Percentiles rank a stretch among this genome's conserved stretches.
Conservation (phyloP, 257 asterid species). For the Nicotiana knightiana region DNA sequence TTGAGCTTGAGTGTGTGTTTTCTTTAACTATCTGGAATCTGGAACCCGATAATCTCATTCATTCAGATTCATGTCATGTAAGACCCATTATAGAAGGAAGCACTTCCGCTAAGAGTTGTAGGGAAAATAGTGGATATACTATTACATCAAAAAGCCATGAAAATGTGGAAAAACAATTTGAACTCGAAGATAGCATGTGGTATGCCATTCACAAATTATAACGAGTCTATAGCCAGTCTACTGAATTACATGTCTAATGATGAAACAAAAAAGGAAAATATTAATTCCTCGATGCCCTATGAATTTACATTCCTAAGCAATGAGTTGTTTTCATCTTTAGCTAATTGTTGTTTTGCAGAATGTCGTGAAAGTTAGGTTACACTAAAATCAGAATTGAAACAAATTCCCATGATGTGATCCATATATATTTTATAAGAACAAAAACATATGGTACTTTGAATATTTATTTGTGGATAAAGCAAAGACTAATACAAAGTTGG, state of each 20-base stretch:
- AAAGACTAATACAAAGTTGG: background rate
- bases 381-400: background rate
- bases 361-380: background rate
- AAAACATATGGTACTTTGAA: background rate
- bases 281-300: background rate
- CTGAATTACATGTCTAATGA: background rate
- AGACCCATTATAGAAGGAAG: too few relatives aligned
- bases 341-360: background rate
- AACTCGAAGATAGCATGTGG: too few relatives aligned
- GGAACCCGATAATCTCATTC: too few relatives aligned
- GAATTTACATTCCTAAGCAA: background rate
- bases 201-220: too few relatives aligned
- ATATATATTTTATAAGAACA: background rate
- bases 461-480: background rate
- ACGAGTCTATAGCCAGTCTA: too few relatives aligned
- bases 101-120: too few relatives aligned
- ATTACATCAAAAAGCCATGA: too few relatives aligned
- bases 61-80: too few relatives aligned
- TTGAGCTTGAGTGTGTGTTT: too few relatives aligned
- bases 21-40: too few relatives aligned
- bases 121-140: too few relatives aligned
- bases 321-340: background rate
- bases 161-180: too few relatives aligned
- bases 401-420: background rate
- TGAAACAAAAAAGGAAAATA: background rate